Evolutionary conservation across 2,329 filamentous ascomycete species (phyloP).

Genomic region (Diaporthe longicolla): DNA sequence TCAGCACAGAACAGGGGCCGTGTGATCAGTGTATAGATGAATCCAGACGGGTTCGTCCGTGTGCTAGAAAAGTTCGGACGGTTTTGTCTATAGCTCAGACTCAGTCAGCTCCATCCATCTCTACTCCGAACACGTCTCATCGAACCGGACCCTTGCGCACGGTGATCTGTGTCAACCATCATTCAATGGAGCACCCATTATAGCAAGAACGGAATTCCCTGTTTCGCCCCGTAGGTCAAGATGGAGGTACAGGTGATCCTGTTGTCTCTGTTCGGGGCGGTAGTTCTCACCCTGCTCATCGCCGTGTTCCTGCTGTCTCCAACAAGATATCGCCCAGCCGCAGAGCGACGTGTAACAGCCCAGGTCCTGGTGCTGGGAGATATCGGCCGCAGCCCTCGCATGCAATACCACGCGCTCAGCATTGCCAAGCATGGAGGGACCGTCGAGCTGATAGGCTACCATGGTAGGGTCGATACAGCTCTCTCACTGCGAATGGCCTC

Average conservation of each 20-base stretch:
- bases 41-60: conserved; percentile 2
- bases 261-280: conserved; percentile 20
- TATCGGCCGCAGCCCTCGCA: conserved; percentile 94
- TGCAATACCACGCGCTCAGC: conserved; percentile 98
- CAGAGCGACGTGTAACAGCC: conserved; percentile 57
- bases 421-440: conserved; percentile 84
- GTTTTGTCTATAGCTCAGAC: conserved; percentile 16
- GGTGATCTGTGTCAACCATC: neutral
- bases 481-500: neutral
- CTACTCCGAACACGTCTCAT: conserved; percentile 13
- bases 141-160: neutral
- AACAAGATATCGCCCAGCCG: conserved; percentile 47
- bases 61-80: conserved; percentile 19
- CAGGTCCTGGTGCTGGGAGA: conserved; percentile 95
- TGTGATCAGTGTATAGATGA: neutral
- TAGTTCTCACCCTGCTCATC: conserved; percentile 33
- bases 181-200: conserved; percentile 5
- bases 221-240: neutral
- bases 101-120: conserved; percentile 8
- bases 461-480: conserved; percentile 66
- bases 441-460: conserved; percentile 90
- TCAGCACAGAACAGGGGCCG: neutral
- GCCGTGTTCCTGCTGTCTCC: conserved; percentile 50
- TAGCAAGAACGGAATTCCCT: neutral
- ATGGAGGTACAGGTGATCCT: conserved; percentile 27